Conservation (phyloP, 352 stramenopile species). For the Phytophthora colocasiae region DNA sequence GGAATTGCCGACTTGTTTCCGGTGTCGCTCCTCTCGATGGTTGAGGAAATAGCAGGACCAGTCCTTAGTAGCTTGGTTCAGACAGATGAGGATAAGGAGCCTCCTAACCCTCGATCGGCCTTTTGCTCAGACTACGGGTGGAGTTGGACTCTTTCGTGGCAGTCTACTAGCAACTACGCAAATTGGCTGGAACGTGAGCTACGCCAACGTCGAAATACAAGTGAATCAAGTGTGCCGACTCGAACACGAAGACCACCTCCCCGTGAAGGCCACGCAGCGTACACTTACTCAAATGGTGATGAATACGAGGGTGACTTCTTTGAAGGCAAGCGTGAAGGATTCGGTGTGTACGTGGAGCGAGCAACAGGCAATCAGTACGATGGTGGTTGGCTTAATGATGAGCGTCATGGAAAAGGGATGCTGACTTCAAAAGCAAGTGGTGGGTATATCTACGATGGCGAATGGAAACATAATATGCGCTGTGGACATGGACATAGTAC, state of each 20-base stretch:
- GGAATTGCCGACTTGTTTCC: slow-evolving; percentile 42
- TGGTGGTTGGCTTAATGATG: slow-evolving; percentile 71
- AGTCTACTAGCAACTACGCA: slow-evolving; percentile 68
- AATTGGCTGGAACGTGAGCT: slow-evolving; percentile 48
- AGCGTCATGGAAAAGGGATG: slow-evolving; percentile 74
- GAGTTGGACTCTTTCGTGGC: slow-evolving; percentile 69
- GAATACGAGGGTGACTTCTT: slow-evolving; percentile 81
- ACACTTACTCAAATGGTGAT: slow-evolving; percentile 78
- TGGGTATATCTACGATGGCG: slow-evolving; percentile 81
- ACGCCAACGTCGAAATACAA: slow-evolving; percentile 16
- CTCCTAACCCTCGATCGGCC: slow-evolving; percentile 23
- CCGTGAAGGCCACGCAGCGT: slow-evolving; percentile 49
- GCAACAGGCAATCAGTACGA: slow-evolving; percentile 83
- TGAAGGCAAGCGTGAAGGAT: slow-evolving; percentile 72
- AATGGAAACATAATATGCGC: slow-evolving; percentile 77
- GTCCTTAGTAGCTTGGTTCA: slow-evolving; percentile 42
- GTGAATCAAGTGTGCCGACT: slow-evolving; percentile 29
- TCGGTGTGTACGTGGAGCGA: slow-evolving; percentile 77
- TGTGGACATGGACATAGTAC: slow-evolving; percentile 76
- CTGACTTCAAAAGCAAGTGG: slow-evolving; percentile 62
- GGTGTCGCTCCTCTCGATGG: slow-evolving; percentile 52
- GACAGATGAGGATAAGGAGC: slow-evolving; percentile 37
- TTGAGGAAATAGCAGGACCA: slow-evolving; percentile 60
- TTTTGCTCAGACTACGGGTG: slow-evolving; percentile 71
- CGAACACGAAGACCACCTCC: slow-evolving; percentile 42